phyloP scores from a whole-genome alignment of 495 filamentous ascomycete species.

The Tirmania nivea region DNA sequence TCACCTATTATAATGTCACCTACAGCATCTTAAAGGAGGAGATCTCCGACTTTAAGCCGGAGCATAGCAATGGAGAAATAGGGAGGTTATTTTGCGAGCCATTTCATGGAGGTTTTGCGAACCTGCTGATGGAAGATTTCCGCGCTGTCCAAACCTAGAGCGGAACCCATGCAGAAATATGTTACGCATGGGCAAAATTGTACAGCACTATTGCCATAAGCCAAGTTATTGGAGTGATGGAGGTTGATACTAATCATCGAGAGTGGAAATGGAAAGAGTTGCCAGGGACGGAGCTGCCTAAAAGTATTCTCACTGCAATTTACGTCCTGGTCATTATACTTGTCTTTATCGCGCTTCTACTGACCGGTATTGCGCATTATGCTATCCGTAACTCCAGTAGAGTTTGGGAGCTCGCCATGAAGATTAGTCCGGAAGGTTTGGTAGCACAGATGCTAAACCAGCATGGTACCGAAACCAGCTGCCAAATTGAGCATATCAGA shows the following conservation, averaged over 20 bases:
- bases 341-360: neutral
- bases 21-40: neutral
- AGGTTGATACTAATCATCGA: neutral
- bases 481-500: neutral
- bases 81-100: neutral
- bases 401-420: neutral
- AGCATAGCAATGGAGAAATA: neutral
- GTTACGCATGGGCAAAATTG: neutral
- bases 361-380: neutral
- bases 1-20: neutral
- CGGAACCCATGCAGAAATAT: neutral
- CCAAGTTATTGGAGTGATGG: neutral
- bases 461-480: neutral
- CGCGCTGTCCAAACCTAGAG: neutral
- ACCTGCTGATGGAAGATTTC: neutral
- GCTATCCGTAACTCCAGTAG: neutral
- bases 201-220: neutral
- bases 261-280: neutral
- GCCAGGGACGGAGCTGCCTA: neutral
- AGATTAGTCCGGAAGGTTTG: neutral
- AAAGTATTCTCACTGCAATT: neutral
- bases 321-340: neutral
- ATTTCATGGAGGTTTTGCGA: neutral
- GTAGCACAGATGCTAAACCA: neutral
- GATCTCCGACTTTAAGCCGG: neutral